Conservation (phyloP, 495 filamentous ascomycete species). For the Trichoderma parareesei region DNA sequence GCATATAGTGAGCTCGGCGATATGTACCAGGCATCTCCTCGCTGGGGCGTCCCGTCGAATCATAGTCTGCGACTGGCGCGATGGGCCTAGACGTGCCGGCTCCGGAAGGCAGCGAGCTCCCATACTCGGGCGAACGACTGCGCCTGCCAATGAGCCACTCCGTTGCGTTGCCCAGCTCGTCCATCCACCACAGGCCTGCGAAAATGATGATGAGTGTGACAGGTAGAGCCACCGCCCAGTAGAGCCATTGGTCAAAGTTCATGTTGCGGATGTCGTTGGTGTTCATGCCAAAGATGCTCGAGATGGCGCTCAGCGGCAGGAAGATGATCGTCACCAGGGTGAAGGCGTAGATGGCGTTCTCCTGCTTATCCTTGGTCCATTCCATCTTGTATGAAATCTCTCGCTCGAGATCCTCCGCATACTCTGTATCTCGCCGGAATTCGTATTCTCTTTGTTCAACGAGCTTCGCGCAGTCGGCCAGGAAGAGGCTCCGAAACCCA, state of each 20-base stretch:
- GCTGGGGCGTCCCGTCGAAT: background rate
- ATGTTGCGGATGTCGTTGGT: conserved; percentile 44
- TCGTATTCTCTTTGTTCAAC: conserved; percentile 14
- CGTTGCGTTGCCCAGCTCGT: conserved; percentile 22
- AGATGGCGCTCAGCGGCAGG: conserved; percentile 54
- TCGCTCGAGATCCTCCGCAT: background rate
- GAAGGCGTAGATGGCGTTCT: conserved; percentile 46
- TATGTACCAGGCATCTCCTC: background rate
- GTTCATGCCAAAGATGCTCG: conserved; percentile 55
- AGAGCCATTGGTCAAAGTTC: conserved; percentile 36
- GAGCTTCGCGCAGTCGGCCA: conserved; percentile 18
- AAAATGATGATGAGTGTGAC: conserved; percentile 34
- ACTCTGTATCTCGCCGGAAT: background rate
- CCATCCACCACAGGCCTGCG: conserved; percentile 28
- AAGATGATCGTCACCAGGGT: conserved; percentile 58
- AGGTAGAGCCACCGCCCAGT: conserved; percentile 42
- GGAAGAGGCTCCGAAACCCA: conserved; percentile 23
- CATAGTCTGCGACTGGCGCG: background rate
- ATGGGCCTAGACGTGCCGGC: background rate
- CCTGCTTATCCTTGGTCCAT: conserved; percentile 35
- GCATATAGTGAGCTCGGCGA: background rate
- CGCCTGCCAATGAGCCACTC: conserved; percentile 13
- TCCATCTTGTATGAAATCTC: conserved; percentile 28
- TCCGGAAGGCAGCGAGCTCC: background rate
- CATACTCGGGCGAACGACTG: background rate